A percentile compares a stretch with the other conserved stretches of the same genome.
These are phyloP conservation scores for Achaetomiella virescens DNA, from an alignment of 495 filamentous ascomycete genomes.

Conservation along the genomic window DNA sequence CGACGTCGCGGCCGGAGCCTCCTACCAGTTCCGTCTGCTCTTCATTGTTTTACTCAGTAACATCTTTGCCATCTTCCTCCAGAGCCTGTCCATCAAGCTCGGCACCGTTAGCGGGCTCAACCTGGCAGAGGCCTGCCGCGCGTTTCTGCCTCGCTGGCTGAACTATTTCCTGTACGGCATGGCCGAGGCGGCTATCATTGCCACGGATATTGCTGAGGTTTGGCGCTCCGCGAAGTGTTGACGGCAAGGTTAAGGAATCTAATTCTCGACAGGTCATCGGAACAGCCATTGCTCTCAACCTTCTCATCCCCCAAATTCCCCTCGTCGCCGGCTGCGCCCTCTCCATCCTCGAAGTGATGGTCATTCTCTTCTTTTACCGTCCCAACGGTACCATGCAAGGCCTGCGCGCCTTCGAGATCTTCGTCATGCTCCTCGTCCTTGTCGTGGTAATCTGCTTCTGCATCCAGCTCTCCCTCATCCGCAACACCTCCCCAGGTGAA, in stretches of 20 bases:
- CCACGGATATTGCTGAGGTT: slow-evolving; percentile 63
- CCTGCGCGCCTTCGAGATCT: slow-evolving; percentile 71
- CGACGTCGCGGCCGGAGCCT: slow-evolving; percentile 26
- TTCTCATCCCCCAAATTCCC: slow-evolving; percentile 69
- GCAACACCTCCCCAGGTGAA: slow-evolving; percentile 59
- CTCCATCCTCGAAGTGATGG: slow-evolving; percentile 75
- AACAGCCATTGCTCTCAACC: slow-evolving; percentile 82
- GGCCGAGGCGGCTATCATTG: slow-evolving; percentile 27
- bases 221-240: not conserved
- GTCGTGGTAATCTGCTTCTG: slow-evolving; percentile 89
- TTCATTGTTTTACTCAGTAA: slow-evolving; percentile 32
- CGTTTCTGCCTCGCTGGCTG: slow-evolving; percentile 28
- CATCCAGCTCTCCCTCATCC: slow-evolving; percentile 76
- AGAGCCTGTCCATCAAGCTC: slow-evolving; percentile 27
- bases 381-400: slow-evolving; percentile 67
- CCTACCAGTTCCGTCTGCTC: slow-evolving; percentile 26
- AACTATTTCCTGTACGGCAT: slow-evolving; percentile 25
- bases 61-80: slow-evolving; percentile 29
- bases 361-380: slow-evolving; percentile 81
- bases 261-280: slow-evolving; percentile 64
- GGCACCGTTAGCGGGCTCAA: slow-evolving; percentile 29
- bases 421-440: slow-evolving; percentile 71
- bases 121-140: slow-evolving; percentile 24
- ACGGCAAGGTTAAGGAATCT: not conserved
- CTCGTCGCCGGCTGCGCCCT: slow-evolving; percentile 83